Base-by-base conservation (phyloP, 1,284 basidiomycete species). In the Schizopora paradoxa region DNA sequence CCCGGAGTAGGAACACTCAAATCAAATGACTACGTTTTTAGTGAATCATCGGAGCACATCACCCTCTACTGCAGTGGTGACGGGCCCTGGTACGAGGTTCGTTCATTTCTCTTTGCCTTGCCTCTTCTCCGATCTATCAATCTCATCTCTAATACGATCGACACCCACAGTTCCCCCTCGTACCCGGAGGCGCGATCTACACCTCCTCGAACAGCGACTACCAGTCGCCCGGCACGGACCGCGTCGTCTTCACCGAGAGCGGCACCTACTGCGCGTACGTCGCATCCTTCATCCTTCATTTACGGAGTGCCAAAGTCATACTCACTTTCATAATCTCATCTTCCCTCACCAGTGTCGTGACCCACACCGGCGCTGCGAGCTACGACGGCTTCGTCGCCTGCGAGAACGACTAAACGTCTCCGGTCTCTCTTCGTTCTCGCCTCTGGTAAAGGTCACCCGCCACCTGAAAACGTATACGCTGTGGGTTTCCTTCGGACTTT, bases 181-280 rank as follows among this genome's bases (percentile, higher is more conserved):
- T 58, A 49, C 54, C 58, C 33, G 45, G 49, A 48, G 58, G 58
- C 28, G 26, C 41, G 32, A 55, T 59, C 52, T 60, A 60, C 53
- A 54, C 48, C 18, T 56, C 53, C 42, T 40, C 50, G 6, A 39
- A 42, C 34, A 51, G 43, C 22, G n/a, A 51, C 13, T 51, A 51
- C 28, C 40, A 43, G 13, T 58, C 56, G 5, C 58, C 58, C 16
- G 58, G 58, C n/a, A 56, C 58, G 8, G 58, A 60, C 46, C 57
- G 58, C 41, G 58, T 59, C 43, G 51, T 60, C 38, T 59, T 58
- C 49, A 57, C 56, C 33, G 41, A 48, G n/a, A 49, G 43, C 38
- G 57, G 58, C 2, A 58, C 55, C n/a, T 60, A 60, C 45, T 60
- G 57, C 56, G 58, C 58, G 56, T 51, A 22, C 29, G 49, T 45